phyloP scores from a whole-genome alignment of 2,329 filamentous ascomycete species.

The Biscogniauxia marginata region DNA sequence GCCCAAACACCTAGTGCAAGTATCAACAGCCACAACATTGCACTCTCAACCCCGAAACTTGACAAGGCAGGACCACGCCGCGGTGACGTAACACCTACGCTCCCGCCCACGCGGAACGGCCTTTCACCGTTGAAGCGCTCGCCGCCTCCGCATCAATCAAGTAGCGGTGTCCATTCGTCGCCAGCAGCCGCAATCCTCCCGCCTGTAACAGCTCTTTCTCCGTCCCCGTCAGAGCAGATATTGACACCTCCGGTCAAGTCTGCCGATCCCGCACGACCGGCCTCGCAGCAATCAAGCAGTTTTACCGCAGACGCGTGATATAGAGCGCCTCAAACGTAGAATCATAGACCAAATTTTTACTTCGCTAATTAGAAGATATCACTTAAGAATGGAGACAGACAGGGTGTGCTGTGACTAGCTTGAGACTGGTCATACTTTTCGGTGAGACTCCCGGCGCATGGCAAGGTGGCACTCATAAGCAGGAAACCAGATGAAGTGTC shows the following conservation, averaged over 20 bases:
- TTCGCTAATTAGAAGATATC: not conserved
- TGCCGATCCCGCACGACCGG: conserved; percentile 32
- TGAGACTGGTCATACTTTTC: conserved; percentile 7
- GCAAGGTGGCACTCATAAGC: not conserved
- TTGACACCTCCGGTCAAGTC: conserved; percentile 61
- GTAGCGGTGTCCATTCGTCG: conserved; percentile 28
- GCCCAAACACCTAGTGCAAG: conserved; percentile 23
- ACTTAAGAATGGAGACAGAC: not conserved
- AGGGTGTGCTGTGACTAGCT: not conserved
- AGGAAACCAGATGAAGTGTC: not conserved
- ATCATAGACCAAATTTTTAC: not conserved
- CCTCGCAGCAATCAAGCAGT: conserved; percentile 24
- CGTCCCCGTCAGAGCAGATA: conserved; percentile 56
- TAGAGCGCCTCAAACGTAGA: not conserved
- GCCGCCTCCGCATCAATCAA: conserved; percentile 37
- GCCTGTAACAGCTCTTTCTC: conserved; percentile 56
- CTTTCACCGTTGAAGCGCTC: conserved; percentile 54
- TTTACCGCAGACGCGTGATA: conserved; percentile 13
- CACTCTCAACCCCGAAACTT: conserved; percentile 35
- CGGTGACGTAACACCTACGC: conserved; percentile 37
- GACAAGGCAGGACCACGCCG: conserved; percentile 28
- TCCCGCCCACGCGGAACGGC: conserved; percentile 45
- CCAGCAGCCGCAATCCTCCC: conserved; percentile 50
- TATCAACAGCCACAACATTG: conserved; percentile 13
- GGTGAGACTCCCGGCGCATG: not conserved